These are phyloP conservation scores for Elsinoe australis DNA, from an alignment of 2,329 filamentous ascomycete genomes.

Conservation along the genomic window DNA sequence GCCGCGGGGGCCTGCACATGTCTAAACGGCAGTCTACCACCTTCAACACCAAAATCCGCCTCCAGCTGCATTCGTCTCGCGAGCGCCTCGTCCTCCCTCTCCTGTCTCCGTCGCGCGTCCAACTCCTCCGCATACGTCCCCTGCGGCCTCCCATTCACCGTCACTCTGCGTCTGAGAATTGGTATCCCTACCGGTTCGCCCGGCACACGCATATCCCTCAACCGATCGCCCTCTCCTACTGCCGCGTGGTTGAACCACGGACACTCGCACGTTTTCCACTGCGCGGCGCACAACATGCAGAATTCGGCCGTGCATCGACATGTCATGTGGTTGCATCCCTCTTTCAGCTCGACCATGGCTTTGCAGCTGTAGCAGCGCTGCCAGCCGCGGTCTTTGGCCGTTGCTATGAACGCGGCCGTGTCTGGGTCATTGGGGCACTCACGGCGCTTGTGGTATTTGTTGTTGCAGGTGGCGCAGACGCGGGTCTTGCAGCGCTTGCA, in stretches of 20 bases:
- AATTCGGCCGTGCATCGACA: conserved; percentile 79
- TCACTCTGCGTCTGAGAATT: conserved; percentile 22
- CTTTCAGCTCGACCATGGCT: conserved; percentile 66
- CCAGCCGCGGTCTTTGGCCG: conserved; percentile 63
- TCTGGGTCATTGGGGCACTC: conserved; percentile 68
- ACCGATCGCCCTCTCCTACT: conserved; percentile 45
- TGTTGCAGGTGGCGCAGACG: conserved; percentile 66
- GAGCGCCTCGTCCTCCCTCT: conserved; percentile 43
- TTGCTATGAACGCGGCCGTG: conserved; percentile 53
- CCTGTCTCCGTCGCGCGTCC: conserved; percentile 36
- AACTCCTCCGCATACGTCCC: conserved; percentile 33
- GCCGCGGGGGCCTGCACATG: conserved; percentile 23
- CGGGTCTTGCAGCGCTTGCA: conserved; percentile 66
- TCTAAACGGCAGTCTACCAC: conserved; percentile 24
- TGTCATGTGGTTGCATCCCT: conserved; percentile 83
- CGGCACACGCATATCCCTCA: conserved; percentile 48
- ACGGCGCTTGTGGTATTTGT: conserved; percentile 60
- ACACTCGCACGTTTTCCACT: conserved; percentile 79
- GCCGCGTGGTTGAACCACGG: conserved; percentile 64
- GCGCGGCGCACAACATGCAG: conserved; percentile 74
- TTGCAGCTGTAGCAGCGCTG: conserved; percentile 68
- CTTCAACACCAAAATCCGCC: conserved; percentile 6
- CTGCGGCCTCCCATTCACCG: conserved; percentile 23
- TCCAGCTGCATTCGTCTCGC: conserved; percentile 47
- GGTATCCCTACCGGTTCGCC: conserved; percentile 33